Evolutionary conservation across 2,329 filamentous ascomycete species (phyloP).

Genomic region (Ophiosphaerella narmari): DNA sequence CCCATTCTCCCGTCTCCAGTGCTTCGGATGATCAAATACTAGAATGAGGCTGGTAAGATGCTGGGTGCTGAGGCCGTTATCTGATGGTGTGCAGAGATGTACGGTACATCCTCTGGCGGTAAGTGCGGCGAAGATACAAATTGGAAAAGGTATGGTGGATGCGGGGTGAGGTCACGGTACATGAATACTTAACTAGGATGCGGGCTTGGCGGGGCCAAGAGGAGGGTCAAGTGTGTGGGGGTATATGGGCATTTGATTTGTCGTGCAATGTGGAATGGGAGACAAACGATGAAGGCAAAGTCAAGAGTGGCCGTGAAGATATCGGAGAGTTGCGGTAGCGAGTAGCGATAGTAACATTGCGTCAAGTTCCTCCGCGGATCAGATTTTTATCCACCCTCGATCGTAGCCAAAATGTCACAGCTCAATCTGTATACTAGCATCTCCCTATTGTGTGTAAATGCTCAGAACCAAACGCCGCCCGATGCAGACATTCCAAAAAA

Average conservation of each 20-base stretch:
- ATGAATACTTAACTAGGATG: neutral
- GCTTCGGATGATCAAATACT: too few species aligned
- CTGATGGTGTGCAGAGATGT: neutral
- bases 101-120: constrained; percentile 1
- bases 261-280: neutral
- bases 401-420: neutral
- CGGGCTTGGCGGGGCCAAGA: constrained; percentile 3
- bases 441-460: neutral
- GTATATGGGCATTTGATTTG: constrained; percentile 8
- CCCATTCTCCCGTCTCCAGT: too few species aligned
- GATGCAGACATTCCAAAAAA: constrained; percentile 1
- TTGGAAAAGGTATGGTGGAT: constrained; percentile 8
- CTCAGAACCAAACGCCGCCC: neutral
- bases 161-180: constrained; percentile 36
- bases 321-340: neutral
- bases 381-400: neutral
- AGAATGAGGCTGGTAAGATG: too few species aligned
- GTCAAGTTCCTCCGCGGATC: neutral
- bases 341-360: neutral
- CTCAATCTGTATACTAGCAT: neutral
- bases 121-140: constrained; percentile 4
- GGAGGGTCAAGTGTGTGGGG: neutral
- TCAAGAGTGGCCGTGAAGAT: neutral
- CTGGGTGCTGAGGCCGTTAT: too few species aligned
- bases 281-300: too few species aligned